Base-by-base conservation (phyloP, 768 basidiomycete genomes). In the Suillus occidentalis region DNA sequence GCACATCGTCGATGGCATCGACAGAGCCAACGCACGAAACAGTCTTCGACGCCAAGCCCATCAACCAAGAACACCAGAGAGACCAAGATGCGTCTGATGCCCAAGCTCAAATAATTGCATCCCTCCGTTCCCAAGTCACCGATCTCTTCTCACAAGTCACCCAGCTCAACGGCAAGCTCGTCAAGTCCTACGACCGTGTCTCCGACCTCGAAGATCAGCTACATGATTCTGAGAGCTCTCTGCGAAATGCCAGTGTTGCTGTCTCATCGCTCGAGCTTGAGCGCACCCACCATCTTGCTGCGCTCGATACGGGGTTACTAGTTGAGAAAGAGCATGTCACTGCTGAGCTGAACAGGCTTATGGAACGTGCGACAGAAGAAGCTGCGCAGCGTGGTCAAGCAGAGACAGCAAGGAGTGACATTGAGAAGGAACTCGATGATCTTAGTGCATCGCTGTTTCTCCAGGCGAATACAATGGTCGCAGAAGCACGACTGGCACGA, bases 391-490 rank as follows among this genome's bases (percentile, higher is more conserved):
- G 97, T 16, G 95, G 95, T 14, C 89, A 94, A 75, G 96, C 96
- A 1, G 96, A 97, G 76, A 87, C 81, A 59, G 95, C 94, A 6
- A 85, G 89, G 40, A 80, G 75, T 1, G 87, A 87, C 67, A 97
- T 99, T 60, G 97, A 99, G 80, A 88, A 90, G 78, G 97, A 99
- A 66, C 81, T 99, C 60, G 95, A 97, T 73, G 94, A 97, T 75
- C 88, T 99, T 66, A 95, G 95, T 67, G 94, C 95, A 18, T 85
- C 80, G 57, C 81, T 99, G 20, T 99, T 99, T 72, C 85, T 87
- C 60, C 91, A 97, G 77, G 97, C 97, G 7, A 99, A 99, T 75
- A 89, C 85, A 7, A 99, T 99, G 97, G 97, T 99, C n/a, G 94
- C 93, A 0, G 91, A 94, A 73, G 97, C 96, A 25, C 85, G 95